Percentiles rank a stretch among this genome's conserved stretches.
phyloP scores from a whole-genome alignment of 139 green algal genomes.

The Chlorella sp. region DNA sequence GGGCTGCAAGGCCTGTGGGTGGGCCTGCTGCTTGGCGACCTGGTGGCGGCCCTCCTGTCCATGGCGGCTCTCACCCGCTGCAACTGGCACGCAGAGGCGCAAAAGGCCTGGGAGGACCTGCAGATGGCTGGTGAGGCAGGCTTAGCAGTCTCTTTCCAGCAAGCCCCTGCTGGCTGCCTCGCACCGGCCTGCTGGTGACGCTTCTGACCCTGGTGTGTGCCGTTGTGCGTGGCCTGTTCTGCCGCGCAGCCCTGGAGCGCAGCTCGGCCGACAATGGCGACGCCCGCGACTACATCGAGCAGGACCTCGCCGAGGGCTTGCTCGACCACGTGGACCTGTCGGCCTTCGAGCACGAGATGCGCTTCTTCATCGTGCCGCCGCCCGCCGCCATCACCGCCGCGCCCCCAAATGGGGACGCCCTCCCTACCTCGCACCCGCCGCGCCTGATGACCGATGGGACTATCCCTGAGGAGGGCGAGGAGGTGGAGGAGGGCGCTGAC shows the following conservation, averaged over 20 bases:
- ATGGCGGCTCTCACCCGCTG: not conserved
- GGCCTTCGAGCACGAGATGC: not conserved
- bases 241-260: too few species aligned
- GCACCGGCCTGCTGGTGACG: too few species aligned
- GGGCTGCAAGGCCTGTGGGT: constrained; percentile 28
- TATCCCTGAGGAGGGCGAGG: too few species aligned
- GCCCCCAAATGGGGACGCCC: too few species aligned
- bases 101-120: not conserved
- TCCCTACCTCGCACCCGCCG: too few species aligned
- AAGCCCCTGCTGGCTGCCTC: too few species aligned
- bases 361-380: not conserved
- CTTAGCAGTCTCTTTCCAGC: too few species aligned
- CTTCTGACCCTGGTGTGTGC: too few species aligned
- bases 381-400: too few species aligned
- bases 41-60: constrained; percentile 13
- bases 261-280: not conserved
- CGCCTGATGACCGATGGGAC: too few species aligned
- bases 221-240: too few species aligned
- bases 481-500: too few species aligned
- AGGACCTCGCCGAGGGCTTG: not conserved
- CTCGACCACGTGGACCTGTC: not conserved
- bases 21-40: constrained; percentile 22
- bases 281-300: not conserved
- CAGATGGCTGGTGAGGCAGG: not conserved
- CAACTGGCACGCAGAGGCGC: not conserved